Conservation (phyloP, 768 basidiomycete genomes). For the Kwoniella botswanensis region DNA sequence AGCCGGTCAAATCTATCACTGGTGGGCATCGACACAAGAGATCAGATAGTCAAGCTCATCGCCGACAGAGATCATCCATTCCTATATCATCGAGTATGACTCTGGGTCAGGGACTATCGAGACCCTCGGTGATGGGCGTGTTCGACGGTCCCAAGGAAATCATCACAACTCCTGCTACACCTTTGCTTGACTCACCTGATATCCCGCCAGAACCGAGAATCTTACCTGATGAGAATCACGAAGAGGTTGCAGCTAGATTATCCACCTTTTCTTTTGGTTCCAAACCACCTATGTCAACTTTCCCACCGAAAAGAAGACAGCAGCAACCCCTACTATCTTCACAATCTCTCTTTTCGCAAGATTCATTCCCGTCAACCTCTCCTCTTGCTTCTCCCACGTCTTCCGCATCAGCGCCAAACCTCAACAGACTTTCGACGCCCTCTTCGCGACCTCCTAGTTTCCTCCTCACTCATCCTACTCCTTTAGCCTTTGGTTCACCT, state of each 20-base stretch:
- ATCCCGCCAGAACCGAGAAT: slow-evolving; percentile 2
- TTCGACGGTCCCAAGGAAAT: slow-evolving; percentile 37
- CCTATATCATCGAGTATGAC: slow-evolving; percentile 9
- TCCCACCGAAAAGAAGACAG: slow-evolving; percentile 13
- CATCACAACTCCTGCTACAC: slow-evolving; percentile 47
- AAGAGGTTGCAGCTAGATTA: slow-evolving; percentile 31
- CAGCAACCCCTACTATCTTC: slow-evolving; percentile 30
- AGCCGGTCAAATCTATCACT: not conserved
- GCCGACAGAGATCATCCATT: slow-evolving; percentile 28
- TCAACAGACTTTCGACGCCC: slow-evolving; percentile 34
- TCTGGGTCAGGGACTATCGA: slow-evolving; percentile 14
- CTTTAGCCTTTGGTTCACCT: slow-evolving; percentile 24
- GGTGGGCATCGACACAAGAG: slow-evolving; percentile 24
- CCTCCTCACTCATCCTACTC: slow-evolving; percentile 45
- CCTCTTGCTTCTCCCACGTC: slow-evolving; percentile 30
- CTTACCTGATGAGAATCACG: slow-evolving; percentile 29
- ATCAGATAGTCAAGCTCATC: slow-evolving; percentile 31
- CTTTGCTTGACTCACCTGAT: slow-evolving; percentile 28
- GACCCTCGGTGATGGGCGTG: slow-evolving; percentile 22
- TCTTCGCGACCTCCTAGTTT: slow-evolving; percentile 45
- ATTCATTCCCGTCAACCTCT: slow-evolving; percentile 13
- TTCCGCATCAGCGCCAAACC: slow-evolving; percentile 8
- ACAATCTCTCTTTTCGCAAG: slow-evolving; percentile 25
- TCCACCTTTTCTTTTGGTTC: slow-evolving; percentile 45
- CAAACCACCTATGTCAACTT: slow-evolving; percentile 29